Base-by-base conservation (phyloP, 176 grass and related monocot genomes). In the Phyllostachys edulis region DNA sequence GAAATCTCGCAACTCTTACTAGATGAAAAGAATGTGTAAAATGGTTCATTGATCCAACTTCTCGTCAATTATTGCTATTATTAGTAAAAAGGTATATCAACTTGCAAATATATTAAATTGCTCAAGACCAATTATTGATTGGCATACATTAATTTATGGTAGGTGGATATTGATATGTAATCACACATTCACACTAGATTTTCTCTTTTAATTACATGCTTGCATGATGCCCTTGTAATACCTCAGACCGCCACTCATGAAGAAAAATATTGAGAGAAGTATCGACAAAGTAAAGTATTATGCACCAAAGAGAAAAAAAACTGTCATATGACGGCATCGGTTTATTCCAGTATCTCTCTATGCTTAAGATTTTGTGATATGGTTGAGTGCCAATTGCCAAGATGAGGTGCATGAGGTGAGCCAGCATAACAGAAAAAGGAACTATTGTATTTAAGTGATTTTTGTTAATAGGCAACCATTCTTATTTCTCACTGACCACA, bases 141-240 rank as follows among this genome's bases (percentile, higher is more conserved):
- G 41, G 7, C 27, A 71, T 9, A 24, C 24, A 84, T 64, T 76
- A 85, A 63, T 81, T 39, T 86, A 73, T 66, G 46, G n/a, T 11
- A 61, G 34, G 15, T 73, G 56, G 84, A 78, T 90, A 49, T 65
- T 82, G 69, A 85, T 89, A 36, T 40, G 46, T 67, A 74, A 49
- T 81, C 78, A 21, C n/a, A n/a, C n/a, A n/a, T n/a, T n/a, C n/a
- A n/a, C 69, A 56, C 7, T 67, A 11, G 57, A 40, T 75, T 15
- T 47, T 67, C 20, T 60, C 13, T 75, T 13, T 73, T 75, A 37
- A 1, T 34, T 74, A 38, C 63, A 78, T 69, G 49, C 65, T 51
- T 67, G 55, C 23, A 78, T 67, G 60, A 13, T 63, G 20, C 46
- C 4, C 26, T 71, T 82, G 73, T 78, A 27, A n/a, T n/a, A 55